phyloP scores from a whole-genome alignment of 75 land plant genomes.

The Chamaecyparis obtusa region DNA sequence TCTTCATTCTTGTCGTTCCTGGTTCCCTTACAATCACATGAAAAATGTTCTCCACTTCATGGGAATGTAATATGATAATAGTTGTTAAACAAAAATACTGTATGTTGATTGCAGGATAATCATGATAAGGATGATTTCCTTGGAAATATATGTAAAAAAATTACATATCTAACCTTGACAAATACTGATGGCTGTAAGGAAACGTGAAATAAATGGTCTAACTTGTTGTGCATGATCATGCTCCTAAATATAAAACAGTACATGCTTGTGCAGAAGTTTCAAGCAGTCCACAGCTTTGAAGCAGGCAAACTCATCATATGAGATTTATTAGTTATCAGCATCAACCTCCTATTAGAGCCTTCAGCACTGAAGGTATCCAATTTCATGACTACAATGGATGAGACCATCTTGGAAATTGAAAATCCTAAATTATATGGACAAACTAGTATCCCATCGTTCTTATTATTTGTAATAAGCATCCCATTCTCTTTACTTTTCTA shows the following conservation, averaged over 20 bases:
- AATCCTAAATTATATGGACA: no score
- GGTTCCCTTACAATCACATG: background rate
- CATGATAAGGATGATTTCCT: background rate
- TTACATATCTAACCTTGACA: no score
- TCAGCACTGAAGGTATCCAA: background rate
- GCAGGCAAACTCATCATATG: background rate
- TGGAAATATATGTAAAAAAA: background rate
- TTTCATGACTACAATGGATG: no score
- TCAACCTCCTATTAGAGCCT: background rate
- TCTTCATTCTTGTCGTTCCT: background rate
- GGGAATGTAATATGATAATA: background rate
- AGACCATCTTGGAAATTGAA: no score
- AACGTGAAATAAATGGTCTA: background rate
- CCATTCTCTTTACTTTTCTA: no score
- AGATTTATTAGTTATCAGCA: background rate
- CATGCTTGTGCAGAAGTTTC: background rate
- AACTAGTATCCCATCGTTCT: no score
- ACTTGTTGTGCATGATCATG: background rate
- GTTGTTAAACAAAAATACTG: background rate
- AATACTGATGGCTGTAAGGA: no score
- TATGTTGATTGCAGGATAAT: background rate
- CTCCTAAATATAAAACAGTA: background rate
- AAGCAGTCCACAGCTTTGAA: background rate
- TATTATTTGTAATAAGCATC: no score
- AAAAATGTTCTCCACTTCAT: background rate